Percentiles rank a stretch among this genome's conserved stretches.
Evolutionary conservation across 169 alveolate species (phyloP).

Genomic region (Plasmodium ovale): DNA sequence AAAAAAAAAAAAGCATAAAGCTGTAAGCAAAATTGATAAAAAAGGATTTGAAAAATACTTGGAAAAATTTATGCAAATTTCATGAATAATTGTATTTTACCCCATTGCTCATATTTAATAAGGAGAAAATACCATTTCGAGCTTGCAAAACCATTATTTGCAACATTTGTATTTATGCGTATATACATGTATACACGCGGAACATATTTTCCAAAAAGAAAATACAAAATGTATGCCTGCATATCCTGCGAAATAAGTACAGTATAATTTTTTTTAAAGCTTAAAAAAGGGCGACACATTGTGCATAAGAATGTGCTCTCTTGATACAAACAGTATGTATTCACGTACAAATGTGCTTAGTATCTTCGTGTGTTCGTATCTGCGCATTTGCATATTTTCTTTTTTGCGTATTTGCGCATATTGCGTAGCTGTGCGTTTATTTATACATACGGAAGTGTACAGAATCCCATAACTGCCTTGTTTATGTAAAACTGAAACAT

Average conservation of each 20-base stretch:
- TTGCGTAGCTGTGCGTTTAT: no score
- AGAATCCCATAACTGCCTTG: not conserved
- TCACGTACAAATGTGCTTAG: no score
- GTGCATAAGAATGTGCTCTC: conserved; percentile 6
- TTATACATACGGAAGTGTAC: not conserved
- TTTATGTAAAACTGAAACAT: not conserved
- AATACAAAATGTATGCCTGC: not conserved
- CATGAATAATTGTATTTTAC: not conserved
- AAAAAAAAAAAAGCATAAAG: not conserved
- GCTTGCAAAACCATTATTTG: not conserved
- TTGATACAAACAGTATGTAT: no score
- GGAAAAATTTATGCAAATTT: no score
- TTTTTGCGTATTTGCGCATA: no score
- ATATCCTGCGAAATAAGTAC: not conserved
- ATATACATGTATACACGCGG: not conserved
- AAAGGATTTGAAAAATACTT: not conserved
- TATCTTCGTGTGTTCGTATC: no score
- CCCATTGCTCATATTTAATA: not conserved
- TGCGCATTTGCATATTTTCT: no score
- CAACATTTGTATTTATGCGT: not conserved
- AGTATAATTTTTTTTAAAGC: no score
- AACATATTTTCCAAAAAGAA: not conserved
- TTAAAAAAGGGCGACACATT: conserved; percentile 2
- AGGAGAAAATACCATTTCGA: not conserved
- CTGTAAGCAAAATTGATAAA: not conserved